phyloP scores from a whole-genome alignment of 495 filamentous ascomycete species.

The Podospora australis region DNA sequence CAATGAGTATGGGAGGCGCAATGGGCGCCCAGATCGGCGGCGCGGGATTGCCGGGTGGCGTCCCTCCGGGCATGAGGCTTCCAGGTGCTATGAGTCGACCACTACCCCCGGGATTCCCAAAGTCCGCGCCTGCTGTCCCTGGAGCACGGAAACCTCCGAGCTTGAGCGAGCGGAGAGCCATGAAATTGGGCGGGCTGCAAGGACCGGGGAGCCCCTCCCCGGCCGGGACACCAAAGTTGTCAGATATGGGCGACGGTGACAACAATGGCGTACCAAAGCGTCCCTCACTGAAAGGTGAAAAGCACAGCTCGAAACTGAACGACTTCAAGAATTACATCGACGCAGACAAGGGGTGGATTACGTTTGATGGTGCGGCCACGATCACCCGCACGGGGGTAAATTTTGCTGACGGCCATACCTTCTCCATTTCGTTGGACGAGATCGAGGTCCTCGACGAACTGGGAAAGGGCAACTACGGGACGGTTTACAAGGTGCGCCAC shows the following conservation, averaged over 20 bases:
- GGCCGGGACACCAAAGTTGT: slow-evolving; percentile 24
- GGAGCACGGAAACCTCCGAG: slow-evolving; percentile 22
- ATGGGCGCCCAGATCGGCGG: neutral
- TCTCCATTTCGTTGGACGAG: slow-evolving; percentile 92
- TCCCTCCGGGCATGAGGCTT: slow-evolving; percentile 35
- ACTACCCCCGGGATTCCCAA: slow-evolving; percentile 36
- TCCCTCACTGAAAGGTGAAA: slow-evolving; percentile 29
- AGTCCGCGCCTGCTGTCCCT: slow-evolving; percentile 43
- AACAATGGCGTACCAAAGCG: slow-evolving; percentile 10
- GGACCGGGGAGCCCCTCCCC: slow-evolving; percentile 20
- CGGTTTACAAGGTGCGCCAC: slow-evolving; percentile 93
- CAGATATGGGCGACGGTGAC: slow-evolving; percentile 21
- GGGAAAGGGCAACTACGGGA: slow-evolving; percentile 97
- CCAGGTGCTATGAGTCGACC: slow-evolving; percentile 37
- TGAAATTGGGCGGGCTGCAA: slow-evolving; percentile 38
- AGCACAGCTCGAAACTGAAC: slow-evolving; percentile 64
- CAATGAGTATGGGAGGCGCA: slow-evolving; percentile 4
- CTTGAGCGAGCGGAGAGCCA: slow-evolving; percentile 32
- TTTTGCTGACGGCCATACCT: slow-evolving; percentile 82
- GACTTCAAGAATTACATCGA: slow-evolving; percentile 92
- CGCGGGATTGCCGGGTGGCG: slow-evolving; percentile 22
- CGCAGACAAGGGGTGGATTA: slow-evolving; percentile 81
- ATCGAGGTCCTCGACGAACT: slow-evolving; percentile 92
- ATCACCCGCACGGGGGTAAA: slow-evolving; percentile 84
- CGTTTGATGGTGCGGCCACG: slow-evolving; percentile 87